Evolutionary conservation across 129 eudicot genomes (phyloP).

Genomic region (Escallonia herrerae): DNA sequence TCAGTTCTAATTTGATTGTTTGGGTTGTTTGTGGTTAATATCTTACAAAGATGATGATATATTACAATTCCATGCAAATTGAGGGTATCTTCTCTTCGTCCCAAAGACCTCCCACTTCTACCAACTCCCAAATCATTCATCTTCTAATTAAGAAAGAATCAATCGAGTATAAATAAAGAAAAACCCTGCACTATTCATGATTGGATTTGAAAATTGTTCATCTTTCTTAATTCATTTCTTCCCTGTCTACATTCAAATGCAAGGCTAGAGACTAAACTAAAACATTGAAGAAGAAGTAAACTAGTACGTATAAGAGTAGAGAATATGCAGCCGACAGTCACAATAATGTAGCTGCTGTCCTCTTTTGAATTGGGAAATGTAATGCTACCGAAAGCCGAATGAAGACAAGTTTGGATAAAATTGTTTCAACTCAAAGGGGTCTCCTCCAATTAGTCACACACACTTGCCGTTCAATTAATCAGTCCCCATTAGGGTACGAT

Average conservation of each 20-base stretch:
- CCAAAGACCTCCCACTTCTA: slow-evolving; percentile 20
- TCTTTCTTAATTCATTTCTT: not conserved
- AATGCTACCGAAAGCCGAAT: not conserved
- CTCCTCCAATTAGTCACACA: not conserved
- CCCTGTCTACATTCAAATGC: slow-evolving; percentile 2
- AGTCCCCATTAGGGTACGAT: not conserved
- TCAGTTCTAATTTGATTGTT: not conserved
- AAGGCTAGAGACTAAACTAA: not conserved
- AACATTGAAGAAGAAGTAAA: slow-evolving; percentile 11
- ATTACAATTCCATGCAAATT: not conserved
- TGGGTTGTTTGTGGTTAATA: not conserved
- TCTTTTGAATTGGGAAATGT: slow-evolving; percentile 3
- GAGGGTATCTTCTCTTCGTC: slow-evolving; percentile 18
- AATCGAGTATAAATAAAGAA: not conserved
- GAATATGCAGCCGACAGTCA: slow-evolving; percentile 30
- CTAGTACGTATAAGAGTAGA: slow-evolving; percentile 10
- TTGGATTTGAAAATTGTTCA: slow-evolving; percentile 7
- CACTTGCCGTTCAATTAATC: not conserved
- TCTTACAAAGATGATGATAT: not conserved
- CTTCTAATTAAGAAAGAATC: slow-evolving; percentile 19
- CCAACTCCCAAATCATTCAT: slow-evolving; percentile 43
- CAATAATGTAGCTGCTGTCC: slow-evolving; percentile 35
- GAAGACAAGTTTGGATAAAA: not conserved
- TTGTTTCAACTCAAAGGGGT: not conserved
- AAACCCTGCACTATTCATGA: slow-evolving; percentile 24